Conservation (phyloP, 345 rosid species). For the Geranium rotundifolium region DNA sequence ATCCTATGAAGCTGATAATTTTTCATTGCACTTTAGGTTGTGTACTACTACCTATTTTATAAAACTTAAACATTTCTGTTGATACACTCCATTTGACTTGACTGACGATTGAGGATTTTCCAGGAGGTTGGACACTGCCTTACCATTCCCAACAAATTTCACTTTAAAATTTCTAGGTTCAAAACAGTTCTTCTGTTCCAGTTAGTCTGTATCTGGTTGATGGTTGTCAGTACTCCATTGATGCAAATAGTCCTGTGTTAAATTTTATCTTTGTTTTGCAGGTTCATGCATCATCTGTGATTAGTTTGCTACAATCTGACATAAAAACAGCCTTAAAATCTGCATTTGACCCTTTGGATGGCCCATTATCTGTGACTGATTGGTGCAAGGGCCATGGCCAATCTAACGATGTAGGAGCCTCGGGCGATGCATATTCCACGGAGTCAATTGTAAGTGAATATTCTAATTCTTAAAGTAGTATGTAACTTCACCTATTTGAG, state of each 20-base stretch:
- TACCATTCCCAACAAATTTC: too few species aligned
- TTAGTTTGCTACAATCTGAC: constrained; percentile 80
- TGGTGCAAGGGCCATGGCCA: constrained; percentile 94
- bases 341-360: constrained; percentile 76
- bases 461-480: constrained; percentile 44
- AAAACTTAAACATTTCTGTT: too few species aligned
- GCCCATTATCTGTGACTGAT: constrained; percentile 78
- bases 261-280: constrained; percentile 20
- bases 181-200: too few species aligned
- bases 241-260: neutral
- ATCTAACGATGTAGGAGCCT: constrained; percentile 37
- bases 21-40: too few species aligned
- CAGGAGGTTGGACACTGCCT: too few species aligned
- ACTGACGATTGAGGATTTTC: too few species aligned
- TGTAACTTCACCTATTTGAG: constrained; percentile 33
- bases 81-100: too few species aligned
- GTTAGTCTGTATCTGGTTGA: neutral
- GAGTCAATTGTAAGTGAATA: constrained; percentile 71
- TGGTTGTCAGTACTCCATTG: neutral
- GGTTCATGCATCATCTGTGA: constrained; percentile 77
- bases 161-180: too few species aligned
- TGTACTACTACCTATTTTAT: too few species aligned
- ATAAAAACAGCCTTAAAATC: constrained; percentile 77
- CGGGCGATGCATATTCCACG: constrained; percentile 62
- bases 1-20: too few species aligned